A percentile compares a stretch with the other conserved stretches of the same genome.
These are phyloP conservation scores for Amanita subjunquillea DNA, from an alignment of 768 basidiomycete genomes.

Conservation along the genomic window DNA sequence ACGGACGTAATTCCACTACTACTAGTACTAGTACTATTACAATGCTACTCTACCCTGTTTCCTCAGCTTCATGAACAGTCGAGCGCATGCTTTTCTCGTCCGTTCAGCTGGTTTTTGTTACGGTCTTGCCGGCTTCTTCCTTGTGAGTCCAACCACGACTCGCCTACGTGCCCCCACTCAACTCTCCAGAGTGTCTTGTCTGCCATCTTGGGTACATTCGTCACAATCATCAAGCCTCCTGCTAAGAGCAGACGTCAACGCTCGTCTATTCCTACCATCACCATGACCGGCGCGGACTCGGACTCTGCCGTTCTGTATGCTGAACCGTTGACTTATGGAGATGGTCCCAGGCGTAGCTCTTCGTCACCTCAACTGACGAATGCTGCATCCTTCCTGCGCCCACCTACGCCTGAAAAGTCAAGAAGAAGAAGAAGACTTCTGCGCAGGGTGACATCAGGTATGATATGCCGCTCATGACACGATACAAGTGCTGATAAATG, in stretches of 20 bases:
- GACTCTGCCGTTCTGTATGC: neutral
- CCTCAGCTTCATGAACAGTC: slow-evolving; percentile 4
- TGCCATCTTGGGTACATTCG: slow-evolving; percentile 12
- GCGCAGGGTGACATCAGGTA: neutral
- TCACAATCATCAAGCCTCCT: neutral
- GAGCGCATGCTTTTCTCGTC: slow-evolving; percentile 16
- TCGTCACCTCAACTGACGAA: slow-evolving; percentile 20
- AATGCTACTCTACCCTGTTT: neutral
- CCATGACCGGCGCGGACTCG: slow-evolving; percentile 1
- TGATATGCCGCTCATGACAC: neutral
- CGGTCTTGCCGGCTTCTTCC: slow-evolving; percentile 21
- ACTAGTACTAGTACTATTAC: no score
- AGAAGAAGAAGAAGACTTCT: slow-evolving; percentile 4
- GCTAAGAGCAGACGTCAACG: neutral
- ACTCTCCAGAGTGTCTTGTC: slow-evolving; percentile 23
- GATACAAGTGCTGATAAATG: neutral
- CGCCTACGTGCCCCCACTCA: neutral
- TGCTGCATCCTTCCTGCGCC: slow-evolving; percentile 3
- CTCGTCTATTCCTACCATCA: slow-evolving; percentile 1
- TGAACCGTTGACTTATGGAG: neutral
- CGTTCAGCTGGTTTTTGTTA: slow-evolving; percentile 22
- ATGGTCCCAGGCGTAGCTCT: slow-evolving; percentile 9
- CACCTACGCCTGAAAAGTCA: neutral
- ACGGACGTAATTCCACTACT: no score
- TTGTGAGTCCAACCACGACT: slow-evolving; percentile 17